Conservation (phyloP, 2,329 filamentous ascomycete genomes). For the Pseudogymnoascus sp. region DNA sequence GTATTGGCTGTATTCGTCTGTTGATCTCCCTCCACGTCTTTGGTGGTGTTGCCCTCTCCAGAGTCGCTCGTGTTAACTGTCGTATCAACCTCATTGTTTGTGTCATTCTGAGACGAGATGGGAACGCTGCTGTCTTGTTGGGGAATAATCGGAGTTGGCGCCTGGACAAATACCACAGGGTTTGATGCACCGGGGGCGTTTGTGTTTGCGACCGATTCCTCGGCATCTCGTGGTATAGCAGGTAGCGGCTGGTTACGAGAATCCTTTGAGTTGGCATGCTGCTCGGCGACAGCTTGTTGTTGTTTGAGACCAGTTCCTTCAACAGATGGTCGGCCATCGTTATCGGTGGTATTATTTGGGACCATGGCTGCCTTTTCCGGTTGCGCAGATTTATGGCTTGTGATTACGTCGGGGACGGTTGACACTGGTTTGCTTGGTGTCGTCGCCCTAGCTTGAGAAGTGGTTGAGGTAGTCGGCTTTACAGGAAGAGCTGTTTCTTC, state of each 20-base stretch:
- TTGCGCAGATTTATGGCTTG: slow-evolving; percentile 11
- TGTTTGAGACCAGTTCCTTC: slow-evolving; percentile 9
- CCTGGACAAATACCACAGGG: slow-evolving; percentile 23
- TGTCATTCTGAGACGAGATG: background rate
- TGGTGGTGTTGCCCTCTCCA: background rate
- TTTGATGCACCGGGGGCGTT: slow-evolving; percentile 8
- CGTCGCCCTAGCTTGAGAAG: slow-evolving; percentile 22
- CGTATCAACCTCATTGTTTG: background rate
- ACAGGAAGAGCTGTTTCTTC: slow-evolving; percentile 38
- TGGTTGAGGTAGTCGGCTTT: slow-evolving; percentile 35
- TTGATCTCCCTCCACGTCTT: background rate
- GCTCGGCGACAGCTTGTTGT: slow-evolving; percentile 13
- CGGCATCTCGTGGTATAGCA: slow-evolving; percentile 24
- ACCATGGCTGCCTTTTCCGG: slow-evolving; percentile 25
- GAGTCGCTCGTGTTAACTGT: background rate
- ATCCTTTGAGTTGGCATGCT: slow-evolving; percentile 12
- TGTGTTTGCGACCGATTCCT: background rate
- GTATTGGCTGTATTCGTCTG: slow-evolving; percentile 16
- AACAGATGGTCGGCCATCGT: slow-evolving; percentile 17
- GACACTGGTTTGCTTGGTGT: slow-evolving; percentile 28
- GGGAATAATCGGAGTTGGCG: slow-evolving; percentile 16
- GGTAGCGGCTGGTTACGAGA: slow-evolving; percentile 27
- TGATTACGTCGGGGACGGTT: background rate
- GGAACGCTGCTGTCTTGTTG: background rate
- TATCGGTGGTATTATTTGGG: slow-evolving; percentile 14